Percentiles rank a stretch among this genome's conserved stretches.
Conservation (phyloP, 2,329 filamentous ascomycete species). For the Talaromyces sp. region DNA sequence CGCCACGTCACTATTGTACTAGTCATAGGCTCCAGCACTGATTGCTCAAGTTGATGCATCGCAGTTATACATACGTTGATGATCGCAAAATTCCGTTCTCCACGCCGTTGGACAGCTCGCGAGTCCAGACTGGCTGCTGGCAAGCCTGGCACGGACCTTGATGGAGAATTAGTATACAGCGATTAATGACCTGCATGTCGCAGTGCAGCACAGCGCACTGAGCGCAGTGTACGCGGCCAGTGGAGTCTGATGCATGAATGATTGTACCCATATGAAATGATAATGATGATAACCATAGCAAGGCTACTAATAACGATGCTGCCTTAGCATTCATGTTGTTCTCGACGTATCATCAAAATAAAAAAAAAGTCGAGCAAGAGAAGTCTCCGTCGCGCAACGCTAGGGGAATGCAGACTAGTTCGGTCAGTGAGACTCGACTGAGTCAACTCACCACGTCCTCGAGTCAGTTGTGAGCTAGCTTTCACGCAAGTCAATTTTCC, state of each 20-base stretch:
- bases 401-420: neutral
- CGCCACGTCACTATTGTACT: neutral
- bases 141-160: no score
- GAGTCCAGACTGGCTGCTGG: no score
- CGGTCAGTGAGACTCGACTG: neutral
- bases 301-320: no score
- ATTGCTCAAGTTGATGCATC: neutral
- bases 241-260: neutral
- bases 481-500: no score
- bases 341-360: neutral
- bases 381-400: neutral
- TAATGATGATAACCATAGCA: neutral
- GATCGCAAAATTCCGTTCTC: neutral
- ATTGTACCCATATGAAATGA: neutral
- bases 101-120: no score
- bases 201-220: neutral
- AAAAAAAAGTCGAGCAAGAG: neutral
- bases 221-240: neutral
- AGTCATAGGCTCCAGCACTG: neutral
- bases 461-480: no score
- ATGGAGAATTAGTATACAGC: neutral
- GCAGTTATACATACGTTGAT: neutral
- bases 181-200: neutral
- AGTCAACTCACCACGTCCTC: no score
- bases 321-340: no score